Conservation (phyloP, 176 grass and related monocot genomes). For the Aegilops speltoides region DNA sequence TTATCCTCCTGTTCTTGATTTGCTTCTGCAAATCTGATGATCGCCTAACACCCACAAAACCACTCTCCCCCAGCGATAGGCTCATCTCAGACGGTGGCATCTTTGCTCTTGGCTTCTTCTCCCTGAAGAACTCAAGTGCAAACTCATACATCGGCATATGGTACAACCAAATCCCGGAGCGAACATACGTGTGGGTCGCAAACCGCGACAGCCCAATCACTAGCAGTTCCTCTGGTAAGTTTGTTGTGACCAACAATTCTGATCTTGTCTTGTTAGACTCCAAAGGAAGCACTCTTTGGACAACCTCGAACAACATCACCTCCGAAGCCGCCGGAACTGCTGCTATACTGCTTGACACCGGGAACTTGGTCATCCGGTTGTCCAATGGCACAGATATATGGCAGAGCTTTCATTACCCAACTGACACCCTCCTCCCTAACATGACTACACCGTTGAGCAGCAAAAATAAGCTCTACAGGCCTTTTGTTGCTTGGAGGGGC, state of each 20-base stretch:
- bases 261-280: constrained; percentile 9
- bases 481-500: constrained; percentile 27
- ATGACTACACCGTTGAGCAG: not conserved
- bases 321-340: not conserved
- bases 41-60: constrained; percentile 1
- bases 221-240: not conserved
- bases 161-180: constrained; percentile 23
- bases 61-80: not conserved
- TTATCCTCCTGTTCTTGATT: not conserved
- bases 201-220: constrained; percentile 40
- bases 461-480: not conserved
- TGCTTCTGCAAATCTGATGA: constrained; percentile 16
- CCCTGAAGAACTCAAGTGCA: not conserved
- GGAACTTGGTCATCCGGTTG: constrained; percentile 29
- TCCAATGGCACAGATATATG: not conserved
- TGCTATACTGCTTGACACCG: not conserved
- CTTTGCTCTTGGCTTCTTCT: constrained; percentile 45
- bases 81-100: constrained; percentile 20
- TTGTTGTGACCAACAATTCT: constrained; percentile 8
- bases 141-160: constrained; percentile 36
- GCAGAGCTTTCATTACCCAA: constrained; percentile 48
- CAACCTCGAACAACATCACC: not conserved
- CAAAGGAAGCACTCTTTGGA: constrained; percentile 19
- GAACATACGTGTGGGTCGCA: constrained; percentile 42
- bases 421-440: constrained; percentile 25